Conservation (phyloP, 2,329 filamentous ascomycete species). For the Pseudogymnoascus sp. region DNA sequence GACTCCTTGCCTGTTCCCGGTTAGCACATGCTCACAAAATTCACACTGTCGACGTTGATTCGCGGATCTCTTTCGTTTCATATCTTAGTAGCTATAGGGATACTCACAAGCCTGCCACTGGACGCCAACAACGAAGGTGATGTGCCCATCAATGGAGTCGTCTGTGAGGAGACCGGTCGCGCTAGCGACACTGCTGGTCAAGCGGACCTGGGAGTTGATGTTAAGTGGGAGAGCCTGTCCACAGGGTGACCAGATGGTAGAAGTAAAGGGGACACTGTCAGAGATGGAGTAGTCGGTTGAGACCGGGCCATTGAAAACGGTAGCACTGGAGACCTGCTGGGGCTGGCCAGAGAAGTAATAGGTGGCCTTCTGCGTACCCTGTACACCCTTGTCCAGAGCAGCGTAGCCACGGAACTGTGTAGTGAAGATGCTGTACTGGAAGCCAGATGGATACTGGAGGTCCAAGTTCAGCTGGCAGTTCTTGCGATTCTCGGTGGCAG, state of each 20-base stretch:
- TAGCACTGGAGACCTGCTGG: constrained; percentile 31
- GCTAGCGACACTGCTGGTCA: constrained; percentile 27
- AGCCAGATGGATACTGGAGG: constrained; percentile 42
- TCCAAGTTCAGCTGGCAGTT: constrained; percentile 47
- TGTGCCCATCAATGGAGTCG: constrained; percentile 41
- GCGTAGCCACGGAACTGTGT: constrained; percentile 45
- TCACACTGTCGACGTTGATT: neutral
- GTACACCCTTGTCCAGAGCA: constrained; percentile 37
- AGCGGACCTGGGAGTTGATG: constrained; percentile 44
- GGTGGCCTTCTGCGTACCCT: constrained; percentile 41
- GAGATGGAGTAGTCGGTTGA: constrained; percentile 33
- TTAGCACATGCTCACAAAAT: neutral
- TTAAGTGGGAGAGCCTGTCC: constrained; percentile 41
- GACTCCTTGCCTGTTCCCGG: neutral
- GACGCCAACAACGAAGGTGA: constrained; percentile 34
- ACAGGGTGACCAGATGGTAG: constrained; percentile 44
- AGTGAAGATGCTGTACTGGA: constrained; percentile 44
- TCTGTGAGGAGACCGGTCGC: constrained; percentile 36
- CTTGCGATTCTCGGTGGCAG: constrained; percentile 38
- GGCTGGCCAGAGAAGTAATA: constrained; percentile 43
- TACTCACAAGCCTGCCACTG: constrained; percentile 28
- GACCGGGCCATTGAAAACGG: constrained; percentile 36
- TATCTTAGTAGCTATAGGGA: neutral
- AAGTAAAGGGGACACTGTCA: constrained; percentile 37
- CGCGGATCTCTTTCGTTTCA: neutral